These are phyloP conservation scores for Cytospora schulzeri DNA, from an alignment of 2,329 filamentous ascomycete species.

Conservation along the genomic window DNA sequence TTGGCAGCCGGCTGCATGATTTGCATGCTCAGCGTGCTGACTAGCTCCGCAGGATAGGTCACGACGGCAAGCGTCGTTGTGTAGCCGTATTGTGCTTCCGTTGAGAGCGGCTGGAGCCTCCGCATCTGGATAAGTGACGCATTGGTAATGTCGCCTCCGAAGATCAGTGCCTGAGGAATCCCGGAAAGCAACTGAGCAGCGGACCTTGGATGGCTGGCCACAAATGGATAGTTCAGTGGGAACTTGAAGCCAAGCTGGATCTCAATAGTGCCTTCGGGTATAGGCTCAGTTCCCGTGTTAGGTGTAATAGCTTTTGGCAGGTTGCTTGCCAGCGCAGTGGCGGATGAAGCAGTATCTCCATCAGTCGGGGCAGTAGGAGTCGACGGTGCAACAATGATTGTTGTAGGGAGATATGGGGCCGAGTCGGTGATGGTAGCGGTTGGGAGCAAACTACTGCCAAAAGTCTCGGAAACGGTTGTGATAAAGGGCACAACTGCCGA, in stretches of 20 bases:
- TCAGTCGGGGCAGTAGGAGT: constrained; percentile 43
- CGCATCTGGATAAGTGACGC: constrained; percentile 64
- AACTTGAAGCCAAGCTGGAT: constrained; percentile 86
- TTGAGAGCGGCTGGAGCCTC: constrained; percentile 76
- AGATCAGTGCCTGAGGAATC: constrained; percentile 70
- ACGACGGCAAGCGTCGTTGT: constrained; percentile 72
- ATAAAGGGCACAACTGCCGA: not conserved
- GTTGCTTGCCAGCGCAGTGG: constrained; percentile 60
- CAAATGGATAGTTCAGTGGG: constrained; percentile 81
- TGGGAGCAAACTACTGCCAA: constrained; percentile 30
- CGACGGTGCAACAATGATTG: constrained; percentile 60
- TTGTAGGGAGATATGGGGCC: constrained; percentile 54
- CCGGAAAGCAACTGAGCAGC: constrained; percentile 83
- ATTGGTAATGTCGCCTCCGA: constrained; percentile 59
- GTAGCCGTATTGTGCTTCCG: constrained; percentile 67
- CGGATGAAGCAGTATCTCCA: constrained; percentile 43
- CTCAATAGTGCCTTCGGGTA: constrained; percentile 66
- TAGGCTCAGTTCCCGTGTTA: constrained; percentile 52
- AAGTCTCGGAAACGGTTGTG: constrained; percentile 20
- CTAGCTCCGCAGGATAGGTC: constrained; percentile 52
- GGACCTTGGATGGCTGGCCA: constrained; percentile 70
- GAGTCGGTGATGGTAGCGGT: constrained; percentile 48
- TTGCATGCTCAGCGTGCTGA: constrained; percentile 26
- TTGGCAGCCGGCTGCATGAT: constrained; percentile 66
- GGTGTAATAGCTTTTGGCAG: constrained; percentile 79